These are phyloP conservation scores for Fagus crenata DNA, from an alignment of 306 rosid species.

Conservation along the genomic window DNA sequence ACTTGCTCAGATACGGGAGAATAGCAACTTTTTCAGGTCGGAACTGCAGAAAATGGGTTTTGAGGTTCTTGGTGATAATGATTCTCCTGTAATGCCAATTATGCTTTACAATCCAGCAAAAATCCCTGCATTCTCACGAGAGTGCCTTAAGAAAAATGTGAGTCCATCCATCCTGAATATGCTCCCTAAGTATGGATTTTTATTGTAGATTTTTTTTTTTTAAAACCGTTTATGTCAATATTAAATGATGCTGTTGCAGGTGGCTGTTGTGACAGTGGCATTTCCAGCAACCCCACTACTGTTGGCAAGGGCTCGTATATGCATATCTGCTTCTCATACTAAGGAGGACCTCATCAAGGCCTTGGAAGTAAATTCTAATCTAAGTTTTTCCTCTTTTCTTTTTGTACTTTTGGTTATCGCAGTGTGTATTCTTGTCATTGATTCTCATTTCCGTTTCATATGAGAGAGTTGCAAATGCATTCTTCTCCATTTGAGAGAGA, in stretches of 20 bases:
- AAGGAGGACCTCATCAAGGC: constrained; percentile 76
- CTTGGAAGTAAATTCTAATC: constrained; percentile 50
- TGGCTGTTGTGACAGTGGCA: constrained; percentile 85
- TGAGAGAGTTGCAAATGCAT: no score
- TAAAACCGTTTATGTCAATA: no score
- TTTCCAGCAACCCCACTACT: constrained; percentile 91
- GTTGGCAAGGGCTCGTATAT: constrained; percentile 88
- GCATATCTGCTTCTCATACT: constrained; percentile 89
- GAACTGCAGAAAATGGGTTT: constrained; percentile 88
- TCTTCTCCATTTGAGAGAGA: no score
- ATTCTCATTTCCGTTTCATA: no score
- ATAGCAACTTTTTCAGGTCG: constrained; percentile 87
- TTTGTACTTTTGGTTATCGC: no score
- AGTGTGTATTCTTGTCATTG: no score
- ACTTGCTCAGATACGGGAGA: constrained; percentile 73
- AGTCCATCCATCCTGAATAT: constrained; percentile 23
- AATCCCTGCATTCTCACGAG: constrained; percentile 89
- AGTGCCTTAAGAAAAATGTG: constrained; percentile 79
- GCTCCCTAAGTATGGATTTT: background rate
- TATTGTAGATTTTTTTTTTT: background rate
- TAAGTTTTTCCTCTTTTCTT: no score
- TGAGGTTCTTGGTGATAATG: constrained; percentile 75
- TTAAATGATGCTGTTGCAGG: constrained; percentile 39
- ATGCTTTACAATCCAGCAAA: constrained; percentile 91
- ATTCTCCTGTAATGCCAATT: constrained; percentile 86